Evolutionary conservation across 2,329 filamentous ascomycete genomes (phyloP).

Genomic region (Pezizomycotina sp.): DNA sequence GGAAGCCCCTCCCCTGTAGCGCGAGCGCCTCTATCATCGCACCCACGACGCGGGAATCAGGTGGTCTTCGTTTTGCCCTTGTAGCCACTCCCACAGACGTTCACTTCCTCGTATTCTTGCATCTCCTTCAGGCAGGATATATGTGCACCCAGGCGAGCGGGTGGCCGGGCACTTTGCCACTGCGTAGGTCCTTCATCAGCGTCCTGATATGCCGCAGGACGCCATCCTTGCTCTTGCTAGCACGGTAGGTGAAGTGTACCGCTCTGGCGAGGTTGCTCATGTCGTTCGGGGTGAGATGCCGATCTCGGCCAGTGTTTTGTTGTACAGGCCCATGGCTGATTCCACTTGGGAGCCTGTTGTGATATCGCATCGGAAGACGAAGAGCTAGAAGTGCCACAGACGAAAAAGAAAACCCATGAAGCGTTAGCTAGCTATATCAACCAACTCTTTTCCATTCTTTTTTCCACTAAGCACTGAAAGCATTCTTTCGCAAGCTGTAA

Average conservation of each 20-base stretch:
- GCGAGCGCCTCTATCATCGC: constrained; percentile 36
- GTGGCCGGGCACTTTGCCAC: constrained; percentile 28
- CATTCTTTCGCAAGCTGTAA: too few relatives aligned
- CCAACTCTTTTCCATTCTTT: neutral
- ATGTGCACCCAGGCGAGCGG: constrained; percentile 31
- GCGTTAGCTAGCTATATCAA: neutral
- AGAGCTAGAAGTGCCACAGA: too few relatives aligned
- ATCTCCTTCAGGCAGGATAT: constrained; percentile 34
- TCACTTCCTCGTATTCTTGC: constrained; percentile 29
- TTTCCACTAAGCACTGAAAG: too few relatives aligned
- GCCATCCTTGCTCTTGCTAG: constrained; percentile 9
- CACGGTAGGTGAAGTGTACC: constrained; percentile 28
- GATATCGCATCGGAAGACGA: constrained; percentile 26
- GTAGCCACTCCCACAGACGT: constrained; percentile 36
- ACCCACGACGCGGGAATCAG: constrained; percentile 34
- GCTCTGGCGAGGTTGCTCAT: constrained; percentile 24
- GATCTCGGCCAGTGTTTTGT: constrained; percentile 22
- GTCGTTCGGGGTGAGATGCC: constrained; percentile 20
- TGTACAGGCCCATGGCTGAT: constrained; percentile 21
- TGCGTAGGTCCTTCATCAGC: constrained; percentile 31
- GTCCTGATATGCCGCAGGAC: constrained; percentile 25
- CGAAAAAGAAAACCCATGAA: constrained; percentile 1
- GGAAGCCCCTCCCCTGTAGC: constrained; percentile 29
- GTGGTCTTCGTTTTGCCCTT: constrained; percentile 30
- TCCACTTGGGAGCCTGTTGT: constrained; percentile 19